A percentile compares a stretch with the other conserved stretches of the same genome.
phyloP scores from a whole-genome alignment of 352 stramenopile species.

The Phytopythium helicoides region DNA sequence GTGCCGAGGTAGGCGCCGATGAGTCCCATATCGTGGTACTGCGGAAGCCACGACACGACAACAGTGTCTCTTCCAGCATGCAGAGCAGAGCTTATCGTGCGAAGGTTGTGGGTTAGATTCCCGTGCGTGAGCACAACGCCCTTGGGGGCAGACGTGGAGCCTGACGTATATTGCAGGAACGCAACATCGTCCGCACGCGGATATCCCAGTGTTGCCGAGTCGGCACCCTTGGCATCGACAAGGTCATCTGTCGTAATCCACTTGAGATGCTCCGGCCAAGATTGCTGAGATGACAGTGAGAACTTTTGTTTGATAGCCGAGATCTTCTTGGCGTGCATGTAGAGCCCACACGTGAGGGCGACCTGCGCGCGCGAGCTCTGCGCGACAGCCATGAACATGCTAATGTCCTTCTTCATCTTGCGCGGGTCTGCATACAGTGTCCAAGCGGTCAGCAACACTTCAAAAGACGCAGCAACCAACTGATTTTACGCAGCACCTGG shows the following conservation, averaged over 20 bases:
- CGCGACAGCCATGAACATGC: conserved; percentile 94
- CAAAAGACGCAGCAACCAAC: conserved; percentile 11
- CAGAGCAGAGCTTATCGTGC: conserved; percentile 93
- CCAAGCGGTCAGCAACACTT: not conserved
- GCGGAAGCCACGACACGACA: conserved; percentile 97
- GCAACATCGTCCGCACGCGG: conserved; percentile 71
- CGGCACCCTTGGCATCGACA: conserved; percentile 33
- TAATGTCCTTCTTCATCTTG: conserved; percentile 94
- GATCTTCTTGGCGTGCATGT: conserved; percentile 95
- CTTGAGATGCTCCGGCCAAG: conserved; percentile 86
- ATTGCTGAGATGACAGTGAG: conserved; percentile 49
- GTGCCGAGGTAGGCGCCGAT: conserved; percentile 93
- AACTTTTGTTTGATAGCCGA: conserved; percentile 79
- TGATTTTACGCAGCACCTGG: conserved; percentile 25
- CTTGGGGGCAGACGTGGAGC: conserved; percentile 97
- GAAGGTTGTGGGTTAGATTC: conserved; percentile 97
- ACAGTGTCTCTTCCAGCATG: conserved; percentile 89
- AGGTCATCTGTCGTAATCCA: conserved; percentile 89
- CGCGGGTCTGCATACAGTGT: conserved; percentile 77
- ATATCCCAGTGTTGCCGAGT: not conserved
- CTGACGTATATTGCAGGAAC: conserved; percentile 99
- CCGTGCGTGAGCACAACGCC: conserved; percentile 97
- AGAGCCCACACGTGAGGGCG: conserved; percentile 92
- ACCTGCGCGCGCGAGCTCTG: conserved; percentile 89
- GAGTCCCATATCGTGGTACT: conserved; percentile 99